These are phyloP conservation scores for Gliomastix tumulicola DNA, from an alignment of 2,329 filamentous ascomycete genomes.

Conservation along the genomic window DNA sequence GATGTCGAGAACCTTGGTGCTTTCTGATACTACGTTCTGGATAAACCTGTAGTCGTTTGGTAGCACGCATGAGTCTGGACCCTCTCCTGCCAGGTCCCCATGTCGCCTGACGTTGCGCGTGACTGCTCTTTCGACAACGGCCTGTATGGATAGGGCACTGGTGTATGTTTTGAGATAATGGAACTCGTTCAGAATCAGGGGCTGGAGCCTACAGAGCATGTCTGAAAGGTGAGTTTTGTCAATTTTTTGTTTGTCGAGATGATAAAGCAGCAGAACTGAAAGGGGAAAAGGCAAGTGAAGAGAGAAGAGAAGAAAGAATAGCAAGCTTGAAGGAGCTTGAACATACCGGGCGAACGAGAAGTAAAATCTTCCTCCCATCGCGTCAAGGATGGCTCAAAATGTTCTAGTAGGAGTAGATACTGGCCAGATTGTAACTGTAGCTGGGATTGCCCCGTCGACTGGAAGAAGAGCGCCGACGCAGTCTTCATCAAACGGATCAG, in stretches of 20 bases:
- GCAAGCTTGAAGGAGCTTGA: too few species aligned
- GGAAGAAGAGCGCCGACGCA: constrained; percentile 13
- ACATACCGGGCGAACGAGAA: too few species aligned
- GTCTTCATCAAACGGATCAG: constrained; percentile 9
- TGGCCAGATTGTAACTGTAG: constrained; percentile 9
- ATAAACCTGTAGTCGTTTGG: constrained; percentile 9
- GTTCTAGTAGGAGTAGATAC: constrained; percentile 10
- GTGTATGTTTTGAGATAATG: constrained; percentile 12
- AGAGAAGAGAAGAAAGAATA: too few species aligned
- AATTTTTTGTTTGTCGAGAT: too few species aligned
- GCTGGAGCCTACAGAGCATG: too few species aligned
- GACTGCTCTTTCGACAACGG: constrained; percentile 10
- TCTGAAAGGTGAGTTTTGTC: constrained; percentile 4
- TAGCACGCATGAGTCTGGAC: constrained; percentile 8
- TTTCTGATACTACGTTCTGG: constrained; percentile 11
- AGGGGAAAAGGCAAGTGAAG: too few species aligned
- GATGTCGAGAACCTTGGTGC: constrained; percentile 7
- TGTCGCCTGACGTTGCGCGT: constrained; percentile 4
- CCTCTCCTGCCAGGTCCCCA: constrained; percentile 5
- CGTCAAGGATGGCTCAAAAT: constrained; percentile 7
- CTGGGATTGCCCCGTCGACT: constrained; percentile 9
- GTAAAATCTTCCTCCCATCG: constrained; percentile 10
- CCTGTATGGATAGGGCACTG: constrained; percentile 11
- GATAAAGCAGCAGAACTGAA: too few species aligned
- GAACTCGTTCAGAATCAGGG: constrained; percentile 11